A percentile compares a stretch with the other conserved stretches of the same genome.
Conservation (phyloP, 2,329 filamentous ascomycete genomes). For the Hymenoscyphus linearis region DNA sequence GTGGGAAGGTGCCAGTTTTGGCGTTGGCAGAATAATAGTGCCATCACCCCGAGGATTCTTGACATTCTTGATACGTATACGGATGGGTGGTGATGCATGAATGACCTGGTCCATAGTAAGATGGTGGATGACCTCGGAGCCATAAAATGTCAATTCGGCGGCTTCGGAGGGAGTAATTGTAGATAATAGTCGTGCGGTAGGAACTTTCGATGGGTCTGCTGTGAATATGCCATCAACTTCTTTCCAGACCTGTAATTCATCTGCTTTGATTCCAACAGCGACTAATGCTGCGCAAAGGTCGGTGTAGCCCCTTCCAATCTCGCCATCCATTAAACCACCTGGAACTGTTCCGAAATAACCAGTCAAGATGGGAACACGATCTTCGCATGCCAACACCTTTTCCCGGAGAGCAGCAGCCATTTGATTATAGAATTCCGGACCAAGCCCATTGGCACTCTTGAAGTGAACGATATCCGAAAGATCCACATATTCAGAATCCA, state of each 20-base stretch:
- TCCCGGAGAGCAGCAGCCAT: constrained; percentile 56
- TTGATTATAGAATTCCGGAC: constrained; percentile 64
- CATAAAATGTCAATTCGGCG: constrained; percentile 90
- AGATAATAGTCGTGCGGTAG: constrained; percentile 82
- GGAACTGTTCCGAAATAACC: constrained; percentile 95
- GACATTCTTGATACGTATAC: constrained; percentile 87
- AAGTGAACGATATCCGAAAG: constrained; percentile 76
- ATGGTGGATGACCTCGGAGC: constrained; percentile 95
- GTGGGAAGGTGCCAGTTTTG: constrained; percentile 39
- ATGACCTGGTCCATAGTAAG: constrained; percentile 98
- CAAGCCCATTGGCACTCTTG: constrained; percentile 52
- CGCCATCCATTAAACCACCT: constrained; percentile 78
- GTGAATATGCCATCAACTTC: constrained; percentile 95
- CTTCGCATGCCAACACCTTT: constrained; percentile 59
- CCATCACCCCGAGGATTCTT: constrained; percentile 77
- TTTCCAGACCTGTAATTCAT: constrained; percentile 97
- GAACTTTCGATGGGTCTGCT: constrained; percentile 78
- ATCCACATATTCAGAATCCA: constrained; percentile 86
- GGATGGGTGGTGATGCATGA: constrained; percentile 71
- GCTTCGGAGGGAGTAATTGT: constrained; percentile 92
- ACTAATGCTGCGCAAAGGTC: constrained; percentile 91
- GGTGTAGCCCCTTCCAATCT: constrained; percentile 92
- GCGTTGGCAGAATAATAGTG: constrained; percentile 78
- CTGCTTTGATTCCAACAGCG: constrained; percentile 79
- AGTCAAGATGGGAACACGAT: constrained; percentile 72